Evolutionary conservation across 2,329 filamentous ascomycete species (phyloP).

Genomic region (Alternaria tenuissima): DNA sequence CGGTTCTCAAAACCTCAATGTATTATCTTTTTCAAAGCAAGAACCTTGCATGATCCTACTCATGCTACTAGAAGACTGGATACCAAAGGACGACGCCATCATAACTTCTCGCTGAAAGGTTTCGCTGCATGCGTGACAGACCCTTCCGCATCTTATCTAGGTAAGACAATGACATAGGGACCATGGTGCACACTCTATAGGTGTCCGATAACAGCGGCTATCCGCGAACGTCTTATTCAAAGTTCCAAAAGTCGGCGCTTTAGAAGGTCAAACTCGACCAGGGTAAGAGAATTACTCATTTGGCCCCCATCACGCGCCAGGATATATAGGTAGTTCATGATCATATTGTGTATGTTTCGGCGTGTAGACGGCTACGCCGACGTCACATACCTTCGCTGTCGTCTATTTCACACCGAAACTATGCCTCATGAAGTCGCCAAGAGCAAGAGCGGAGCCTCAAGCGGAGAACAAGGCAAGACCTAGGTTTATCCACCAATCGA

Average conservation of each 20-base stretch:
- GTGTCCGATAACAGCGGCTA: not conserved
- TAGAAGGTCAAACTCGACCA: not conserved
- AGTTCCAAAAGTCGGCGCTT: not conserved
- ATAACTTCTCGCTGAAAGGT: not conserved
- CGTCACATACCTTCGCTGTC: constrained; percentile 2
- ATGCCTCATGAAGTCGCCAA: constrained; percentile 10
- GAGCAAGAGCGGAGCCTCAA: constrained; percentile 17
- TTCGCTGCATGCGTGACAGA: not conserved
- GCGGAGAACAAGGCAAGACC: constrained; percentile 5
- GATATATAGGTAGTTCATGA: not conserved
- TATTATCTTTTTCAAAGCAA: not conserved
- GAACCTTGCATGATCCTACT: not conserved
- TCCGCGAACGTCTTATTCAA: no score
- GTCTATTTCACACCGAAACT: constrained; percentile 11
- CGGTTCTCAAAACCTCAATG: not conserved
- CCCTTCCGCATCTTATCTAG: not conserved
- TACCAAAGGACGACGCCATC: not conserved
- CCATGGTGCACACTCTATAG: not conserved
- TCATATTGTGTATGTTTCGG: not conserved
- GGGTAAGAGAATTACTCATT: not conserved
- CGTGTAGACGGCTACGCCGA: not conserved
- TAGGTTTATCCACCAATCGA: constrained; percentile 24
- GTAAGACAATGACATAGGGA: not conserved
- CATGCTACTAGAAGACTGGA: not conserved
- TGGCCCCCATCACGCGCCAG: not conserved